Conservation (phyloP, 1,284 basidiomycete genomes). For the Leccinum subrobustum region DNA sequence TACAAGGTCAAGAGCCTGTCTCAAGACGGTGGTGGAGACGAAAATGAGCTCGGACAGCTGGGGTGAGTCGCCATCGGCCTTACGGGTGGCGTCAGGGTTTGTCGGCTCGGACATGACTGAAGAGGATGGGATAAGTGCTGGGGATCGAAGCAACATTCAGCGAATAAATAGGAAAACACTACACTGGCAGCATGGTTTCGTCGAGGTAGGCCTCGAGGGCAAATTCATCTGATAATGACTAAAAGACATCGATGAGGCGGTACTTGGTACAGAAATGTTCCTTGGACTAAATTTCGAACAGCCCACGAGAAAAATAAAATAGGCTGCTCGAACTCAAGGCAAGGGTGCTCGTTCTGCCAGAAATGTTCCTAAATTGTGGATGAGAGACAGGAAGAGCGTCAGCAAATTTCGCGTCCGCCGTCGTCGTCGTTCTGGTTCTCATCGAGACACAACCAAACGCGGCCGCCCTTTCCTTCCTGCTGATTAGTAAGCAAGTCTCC, state of each 20-base stretch:
- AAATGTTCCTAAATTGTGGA: conserved; percentile 47
- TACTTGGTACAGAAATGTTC: conserved; percentile 41
- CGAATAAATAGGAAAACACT: conserved; percentile 18
- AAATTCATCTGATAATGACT: conserved; percentile 15
- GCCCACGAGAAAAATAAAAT: conserved; percentile 44
- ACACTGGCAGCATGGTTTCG: conserved; percentile 15
- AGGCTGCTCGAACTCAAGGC: conserved; percentile 78
- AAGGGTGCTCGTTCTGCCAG: conserved; percentile 63
- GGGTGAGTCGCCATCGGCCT: conserved; percentile 16
- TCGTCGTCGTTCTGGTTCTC: conserved; percentile 70
- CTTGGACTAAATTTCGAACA: conserved; percentile 77
- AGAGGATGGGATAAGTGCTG: conserved; percentile 5
- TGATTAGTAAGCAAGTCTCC: conserved; percentile 24
- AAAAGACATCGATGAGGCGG: neutral
- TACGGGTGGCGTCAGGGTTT: conserved; percentile 5
- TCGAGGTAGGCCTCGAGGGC: conserved; percentile 29
- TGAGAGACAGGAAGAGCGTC: conserved; percentile 71
- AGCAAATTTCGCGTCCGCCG: conserved; percentile 45
- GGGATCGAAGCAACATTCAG: neutral
- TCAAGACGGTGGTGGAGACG: conserved; percentile 63
- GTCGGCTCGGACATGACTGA: conserved; percentile 27
- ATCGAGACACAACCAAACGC: conserved; percentile 13
- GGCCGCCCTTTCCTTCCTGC: conserved; percentile 3
- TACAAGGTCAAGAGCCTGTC: conserved; percentile 70
- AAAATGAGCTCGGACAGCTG: conserved; percentile 53